Base-by-base conservation (phyloP, 2,329 filamentous ascomycete genomes). In the Fragosphaeria purpurea region DNA sequence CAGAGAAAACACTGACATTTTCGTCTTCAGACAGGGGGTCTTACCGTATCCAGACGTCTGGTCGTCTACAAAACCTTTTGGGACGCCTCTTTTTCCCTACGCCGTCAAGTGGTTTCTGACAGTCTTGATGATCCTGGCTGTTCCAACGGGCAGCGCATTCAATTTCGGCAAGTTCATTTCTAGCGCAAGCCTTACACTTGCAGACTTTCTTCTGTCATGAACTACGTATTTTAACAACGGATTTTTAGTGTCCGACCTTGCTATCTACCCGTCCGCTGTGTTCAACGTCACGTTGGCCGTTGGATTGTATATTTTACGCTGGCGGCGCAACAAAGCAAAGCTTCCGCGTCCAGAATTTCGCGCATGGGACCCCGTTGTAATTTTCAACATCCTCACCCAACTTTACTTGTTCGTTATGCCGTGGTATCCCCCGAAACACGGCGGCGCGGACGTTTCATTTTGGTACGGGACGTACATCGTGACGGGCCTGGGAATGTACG, bases 391-490 rank as follows among this genome's bases (percentile, higher is more conserved):
- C 44, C 60, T 79, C 0, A 66, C 80, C 0, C 76, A 84, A 47
- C 50, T 81, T 0, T 86, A 80, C 52, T 66, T 86, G 43, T 65
- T 88, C 2, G 71, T 81, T 12, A 85, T 85, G 72, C 83, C 84
- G 0, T 88, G 83, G 84, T 83, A 80, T 56, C 84, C 83, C 2
- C 85, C 84, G 0, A 68, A 70, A 1, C 73, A 69, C 0, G 83
- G 83, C 0, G 78, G 75, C 0, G 83, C 82, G 0, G 77, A 83
- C 50, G 83, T 86, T 1, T 83, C 76, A 48, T 88, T 88, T 63
- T 88, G 80, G 78, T 88, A 87, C 56, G 83, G 73, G 1, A 86
- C 82, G 0, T 86, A 87, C 57, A 74, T 76, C 22, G 76, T 80
- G 0, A 75, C 79, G 0, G 82, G 83, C 0, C 73, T 87, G 51